Conservation (phyloP, 306 rosid genomes). For the Rosa rugosa region DNA sequence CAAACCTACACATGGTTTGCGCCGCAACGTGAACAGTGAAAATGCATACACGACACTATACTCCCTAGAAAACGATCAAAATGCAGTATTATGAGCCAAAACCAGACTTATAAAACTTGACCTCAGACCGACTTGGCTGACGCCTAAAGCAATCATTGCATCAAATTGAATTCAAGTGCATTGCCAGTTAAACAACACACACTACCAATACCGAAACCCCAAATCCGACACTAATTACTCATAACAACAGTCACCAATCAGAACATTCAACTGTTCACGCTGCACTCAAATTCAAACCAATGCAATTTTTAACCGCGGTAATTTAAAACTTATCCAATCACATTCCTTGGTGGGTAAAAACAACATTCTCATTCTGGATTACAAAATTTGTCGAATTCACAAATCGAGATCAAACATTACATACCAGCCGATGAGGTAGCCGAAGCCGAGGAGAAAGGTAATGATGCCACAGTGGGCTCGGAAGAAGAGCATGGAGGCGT, state of each 20-base stretch:
- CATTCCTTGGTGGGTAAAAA: too few relatives aligned
- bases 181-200: neutral
- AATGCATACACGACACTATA: neutral
- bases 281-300: neutral
- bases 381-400: neutral
- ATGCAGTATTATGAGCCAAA: neutral
- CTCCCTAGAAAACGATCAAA: neutral
- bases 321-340: too few relatives aligned
- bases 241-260: neutral
- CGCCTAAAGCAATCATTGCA: neutral
- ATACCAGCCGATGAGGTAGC: constrained; percentile 86
- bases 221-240: neutral
- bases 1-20: neutral
- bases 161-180: neutral
- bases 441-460: constrained; percentile 76
- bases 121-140: neutral
- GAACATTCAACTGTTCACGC: neutral
- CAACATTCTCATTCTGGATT: too few relatives aligned
- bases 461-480: constrained; percentile 72
- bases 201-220: neutral
- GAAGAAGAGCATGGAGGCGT: constrained; percentile 71
- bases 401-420: constrained; percentile 4
- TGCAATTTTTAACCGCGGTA: neutral
- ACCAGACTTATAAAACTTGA: neutral
- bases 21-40: neutral